Conservation (phyloP, 2,329 filamentous ascomycete genomes). For the Penicillium sp. region DNA sequence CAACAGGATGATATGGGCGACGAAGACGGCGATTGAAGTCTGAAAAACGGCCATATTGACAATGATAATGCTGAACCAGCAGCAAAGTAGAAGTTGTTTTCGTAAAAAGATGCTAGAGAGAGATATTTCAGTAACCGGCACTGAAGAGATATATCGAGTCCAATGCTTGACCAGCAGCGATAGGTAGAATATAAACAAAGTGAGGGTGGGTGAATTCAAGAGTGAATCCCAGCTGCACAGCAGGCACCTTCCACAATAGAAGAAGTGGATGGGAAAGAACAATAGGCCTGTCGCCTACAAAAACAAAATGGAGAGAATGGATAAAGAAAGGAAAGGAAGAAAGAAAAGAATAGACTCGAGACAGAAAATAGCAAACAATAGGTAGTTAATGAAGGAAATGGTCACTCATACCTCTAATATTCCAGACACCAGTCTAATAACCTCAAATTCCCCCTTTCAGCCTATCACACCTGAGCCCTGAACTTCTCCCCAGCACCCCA, state of each 20-base stretch:
- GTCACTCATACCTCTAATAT: not conserved
- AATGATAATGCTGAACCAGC: constrained; percentile 31
- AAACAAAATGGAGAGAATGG: constrained; percentile 3
- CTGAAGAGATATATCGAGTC: constrained; percentile 15
- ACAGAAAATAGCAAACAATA: not conserved
- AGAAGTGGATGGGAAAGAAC: constrained; percentile 12
- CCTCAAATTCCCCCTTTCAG: not conserved
- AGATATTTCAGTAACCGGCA: constrained; percentile 30
- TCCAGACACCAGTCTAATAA: not conserved
- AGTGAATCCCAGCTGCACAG: constrained; percentile 2
- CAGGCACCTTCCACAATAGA: constrained; percentile 9
- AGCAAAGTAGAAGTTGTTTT: constrained; percentile 18
- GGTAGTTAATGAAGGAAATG: too few relatives aligned
- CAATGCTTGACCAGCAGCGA: constrained; percentile 18
- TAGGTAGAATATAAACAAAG: not conserved
- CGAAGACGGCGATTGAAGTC: constrained; percentile 26
- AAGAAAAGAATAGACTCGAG: not conserved
- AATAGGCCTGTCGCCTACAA: not conserved
- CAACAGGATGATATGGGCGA: constrained; percentile 34
- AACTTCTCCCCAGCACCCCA: constrained; percentile 13
- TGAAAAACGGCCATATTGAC: constrained; percentile 27
- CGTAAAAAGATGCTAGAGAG: constrained; percentile 12
- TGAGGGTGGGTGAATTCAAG: constrained; percentile 10
- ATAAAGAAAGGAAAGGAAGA: not conserved
- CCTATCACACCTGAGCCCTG: constrained; percentile 18